Conservation (phyloP, 139 green algal genomes). For the Diplosphaera chodatii region DNA sequence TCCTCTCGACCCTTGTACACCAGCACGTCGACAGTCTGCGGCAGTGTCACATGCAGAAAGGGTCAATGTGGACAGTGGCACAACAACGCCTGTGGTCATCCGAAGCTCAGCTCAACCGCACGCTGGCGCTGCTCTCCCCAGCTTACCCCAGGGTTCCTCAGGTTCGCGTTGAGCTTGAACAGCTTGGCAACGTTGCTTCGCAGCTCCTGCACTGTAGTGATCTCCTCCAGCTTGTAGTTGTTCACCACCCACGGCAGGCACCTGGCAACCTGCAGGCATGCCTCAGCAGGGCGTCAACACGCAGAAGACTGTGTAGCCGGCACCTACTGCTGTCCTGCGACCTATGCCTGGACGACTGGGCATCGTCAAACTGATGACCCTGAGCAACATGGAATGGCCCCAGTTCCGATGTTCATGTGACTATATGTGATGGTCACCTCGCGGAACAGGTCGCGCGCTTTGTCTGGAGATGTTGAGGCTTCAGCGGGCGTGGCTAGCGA, state of each 20-base stretch:
- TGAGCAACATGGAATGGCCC: background rate
- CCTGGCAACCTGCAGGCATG: slow-evolving; percentile 30
- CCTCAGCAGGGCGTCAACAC: background rate
- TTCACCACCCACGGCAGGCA: slow-evolving; percentile 38
- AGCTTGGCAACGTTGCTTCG: slow-evolving; percentile 30
- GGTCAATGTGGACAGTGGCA: no score
- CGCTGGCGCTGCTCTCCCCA: no score
- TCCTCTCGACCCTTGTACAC: slow-evolving; percentile 84
- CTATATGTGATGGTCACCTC: slow-evolving; percentile 15
- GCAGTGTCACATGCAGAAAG: no score
- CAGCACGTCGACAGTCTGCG: slow-evolving; percentile 67
- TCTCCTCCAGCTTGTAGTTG: slow-evolving; percentile 51
- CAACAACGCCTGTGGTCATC: no score
- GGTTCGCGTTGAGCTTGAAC: slow-evolving; percentile 30
- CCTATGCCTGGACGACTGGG: no score
- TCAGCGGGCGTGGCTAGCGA: background rate
- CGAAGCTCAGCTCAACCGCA: no score
- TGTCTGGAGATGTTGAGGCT: background rate
- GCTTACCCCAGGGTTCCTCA: slow-evolving; percentile 19
- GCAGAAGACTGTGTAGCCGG: no score
- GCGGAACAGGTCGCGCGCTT: slow-evolving; percentile 19
- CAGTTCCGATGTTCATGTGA: background rate
- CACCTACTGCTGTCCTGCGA: no score
- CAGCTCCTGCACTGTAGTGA: slow-evolving; percentile 32
- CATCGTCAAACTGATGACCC: no score